Evolutionary conservation across 1,139 yeast genomes (phyloP), one percentile per base, ranked within the genome.

Genomic region (Scheffersomyces lignicola): DNA sequence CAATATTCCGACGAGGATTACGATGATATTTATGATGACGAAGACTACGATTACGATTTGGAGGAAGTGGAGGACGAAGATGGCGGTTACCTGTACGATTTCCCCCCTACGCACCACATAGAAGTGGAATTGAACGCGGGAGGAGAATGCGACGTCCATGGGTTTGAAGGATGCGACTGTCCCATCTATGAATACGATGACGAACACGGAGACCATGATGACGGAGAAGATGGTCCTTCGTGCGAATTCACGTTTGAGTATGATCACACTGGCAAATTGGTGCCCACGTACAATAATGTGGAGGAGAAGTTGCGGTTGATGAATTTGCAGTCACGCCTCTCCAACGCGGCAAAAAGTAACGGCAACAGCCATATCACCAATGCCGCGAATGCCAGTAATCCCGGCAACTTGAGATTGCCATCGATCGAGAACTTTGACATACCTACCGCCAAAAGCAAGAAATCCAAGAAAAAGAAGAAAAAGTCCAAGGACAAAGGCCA

Each of bases 171-270:
- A 8, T 64, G 69, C 43, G 62, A 60, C 34, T 62, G 68, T 44
- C 60, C 62, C 2, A 41, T 54, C 2, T 51, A 53, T 33, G 54
- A 54, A n/a, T 33, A 30, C 29, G 41, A 34, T 11, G 41, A 40
- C 11, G 47, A 40, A 12, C 42, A 28, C 1, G 32, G 39, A 18
- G 55, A 49, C 15, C 58, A 45, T 18, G 49, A 51, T 18, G 51
- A 50, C 30, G 48, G 45, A 26, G 44, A 43, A 11, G 56, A 56
- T 28, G 69, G 62, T 6, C 67, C 69, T 4, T 60, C 69, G 3
- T 66, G 69, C 47, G 75, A 70, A 39, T 68, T 70, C 42, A 69
- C 72, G 7, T 67, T 67, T 47, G 73, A 67, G 42, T 67, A 66
- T 39, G 73, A 69, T 41, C 57, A 55, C 24, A 60, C 60, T n/a